Evolutionary conservation across 2,329 filamentous ascomycete genomes (phyloP), one percentile per base, ranked within the genome.

Genomic region (Neonectria neomacrospora): DNA sequence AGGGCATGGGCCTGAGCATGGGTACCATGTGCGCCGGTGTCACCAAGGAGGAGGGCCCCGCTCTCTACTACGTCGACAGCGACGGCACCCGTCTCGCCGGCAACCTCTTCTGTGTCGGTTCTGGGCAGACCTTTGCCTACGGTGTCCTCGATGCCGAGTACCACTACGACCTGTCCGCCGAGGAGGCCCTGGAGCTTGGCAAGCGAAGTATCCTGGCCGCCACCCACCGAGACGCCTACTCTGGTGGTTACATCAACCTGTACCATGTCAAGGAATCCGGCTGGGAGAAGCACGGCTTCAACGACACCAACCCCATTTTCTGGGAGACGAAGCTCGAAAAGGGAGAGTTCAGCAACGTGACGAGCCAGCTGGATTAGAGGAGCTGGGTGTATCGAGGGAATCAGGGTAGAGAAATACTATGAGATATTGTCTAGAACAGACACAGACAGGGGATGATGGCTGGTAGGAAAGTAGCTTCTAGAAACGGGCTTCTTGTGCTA

Each of bases 21-120:
- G 96, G 96, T 73, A 99, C 96, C 76, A 99, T 99, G 96, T 97
- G 96, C 81, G 95, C 96, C 37, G 96, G 96, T 76, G 96, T 99
- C 71, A 96, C 96, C 68, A 91, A 93, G 71, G 91, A 95, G 81
- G 95, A 98, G 85, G 96, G 96, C 11, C 96, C 96, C 26, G 96
- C 96, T 42, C 91, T 99, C 65, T 99, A 99, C 88, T 99, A 99
- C 83, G 96, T 99, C 81, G 96, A 99, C 84, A 80, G 77, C 68
- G 96, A 99, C 82, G 96, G 96, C 77, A 98, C 96, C 22, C 88
- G 96, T 57, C 87, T 99, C 63, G 83, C 93, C 20, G 96, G 96
- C 52, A 97, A 99, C 84, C 86, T 99, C 66, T 99, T 99, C 86
- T 99, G 96, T 80, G 96, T 99, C 66, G 96, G 96, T 54, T 97